Evolutionary conservation across 805 yeast genomes (phyloP).

Genomic region (Saccharomyces kudriavzevii): DNA sequence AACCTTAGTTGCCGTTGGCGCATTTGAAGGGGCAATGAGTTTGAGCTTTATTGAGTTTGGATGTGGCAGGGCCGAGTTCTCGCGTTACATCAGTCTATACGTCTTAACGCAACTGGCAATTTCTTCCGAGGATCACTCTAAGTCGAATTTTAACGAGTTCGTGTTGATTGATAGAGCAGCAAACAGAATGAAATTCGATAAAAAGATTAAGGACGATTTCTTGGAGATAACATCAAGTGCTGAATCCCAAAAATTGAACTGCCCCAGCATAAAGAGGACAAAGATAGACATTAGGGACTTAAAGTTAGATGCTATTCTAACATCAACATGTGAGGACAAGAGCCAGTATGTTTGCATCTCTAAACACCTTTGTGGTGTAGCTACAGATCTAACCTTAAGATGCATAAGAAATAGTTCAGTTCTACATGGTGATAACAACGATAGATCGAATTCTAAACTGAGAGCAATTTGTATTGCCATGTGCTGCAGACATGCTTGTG

Average conservation of each 20-base stretch:
- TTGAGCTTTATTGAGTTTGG: conserved; percentile 67
- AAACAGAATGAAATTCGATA: conserved; percentile 71
- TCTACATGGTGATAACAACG: neutral
- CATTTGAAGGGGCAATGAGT: conserved; percentile 28
- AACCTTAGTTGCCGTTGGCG: conserved; percentile 39
- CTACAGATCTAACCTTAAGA: conserved; percentile 76
- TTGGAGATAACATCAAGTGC: conserved; percentile 13
- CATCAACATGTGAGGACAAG: conserved; percentile 2
- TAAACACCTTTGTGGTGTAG: conserved; percentile 89
- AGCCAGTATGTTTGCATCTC: conserved; percentile 51
- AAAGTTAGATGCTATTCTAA: conserved; percentile 39
- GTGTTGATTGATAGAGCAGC: conserved; percentile 70
- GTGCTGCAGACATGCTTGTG: conserved; percentile 87
- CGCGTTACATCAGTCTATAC: conserved; percentile 46
- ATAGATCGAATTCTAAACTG: conserved; percentile 16
- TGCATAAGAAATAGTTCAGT: conserved; percentile 42
- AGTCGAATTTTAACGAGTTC: conserved; percentile 29
- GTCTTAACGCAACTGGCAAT: neutral
- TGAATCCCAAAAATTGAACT: conserved; percentile 5
- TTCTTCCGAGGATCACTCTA: neutral
- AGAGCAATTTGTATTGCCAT: conserved; percentile 72
- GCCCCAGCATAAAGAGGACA: conserved; percentile 6
- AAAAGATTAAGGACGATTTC: conserved; percentile 53
- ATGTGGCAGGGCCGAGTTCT: conserved; percentile 81
- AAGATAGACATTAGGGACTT: conserved; percentile 79